Base-by-base conservation (phyloP, 2,329 filamentous ascomycete species). In the Alternaria arbusti region DNA sequence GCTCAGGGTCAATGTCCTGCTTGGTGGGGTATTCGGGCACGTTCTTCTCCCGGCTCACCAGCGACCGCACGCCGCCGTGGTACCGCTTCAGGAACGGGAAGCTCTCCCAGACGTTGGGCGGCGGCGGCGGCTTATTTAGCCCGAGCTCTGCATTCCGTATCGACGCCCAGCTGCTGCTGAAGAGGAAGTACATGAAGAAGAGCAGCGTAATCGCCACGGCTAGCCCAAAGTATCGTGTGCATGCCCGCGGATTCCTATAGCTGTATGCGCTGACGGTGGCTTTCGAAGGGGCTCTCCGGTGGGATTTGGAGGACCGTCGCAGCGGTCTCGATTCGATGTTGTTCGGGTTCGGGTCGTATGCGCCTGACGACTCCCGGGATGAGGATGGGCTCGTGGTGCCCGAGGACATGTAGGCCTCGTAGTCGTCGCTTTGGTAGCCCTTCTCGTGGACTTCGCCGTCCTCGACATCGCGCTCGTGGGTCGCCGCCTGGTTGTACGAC, bases 71-170 rank as follows among this genome's bases (percentile, higher is more conserved):
- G 1, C 96, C 96, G 13, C 94, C 95, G 78, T 97, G 96, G 78
- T 97, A 99, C 66, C 94, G 87, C 64, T 90, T 90, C 65, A 99
- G 80, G 74, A 97, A 96, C 0, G 89, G 88, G 76, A 97, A 98
- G 10, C 86, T 87, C 77, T 97, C 92, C 94, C 94, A 98, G n/a
- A 87, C 80, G 0, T 89, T 88, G 12, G 92, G 91, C 20, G 89
- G 87, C 0, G 87, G 80, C 0, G 88, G 85, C 12, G 86, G 86
- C 67, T 89, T 88, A 15, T 87, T 86, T 26, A 91, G 75, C 61
- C 86, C 86, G 55, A 86, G 79, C 65, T 86, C 82, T 22, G 91
- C 82, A 64, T 84, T 86, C 72, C 84, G 86, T 74, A 92, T 90
- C 68, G 91, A 91, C 17, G 87, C 82, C 73, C 91, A 87, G 72